phyloP scores from a whole-genome alignment of 78 protist genomes.

The Planoprotostelium fungivorum region DNA sequence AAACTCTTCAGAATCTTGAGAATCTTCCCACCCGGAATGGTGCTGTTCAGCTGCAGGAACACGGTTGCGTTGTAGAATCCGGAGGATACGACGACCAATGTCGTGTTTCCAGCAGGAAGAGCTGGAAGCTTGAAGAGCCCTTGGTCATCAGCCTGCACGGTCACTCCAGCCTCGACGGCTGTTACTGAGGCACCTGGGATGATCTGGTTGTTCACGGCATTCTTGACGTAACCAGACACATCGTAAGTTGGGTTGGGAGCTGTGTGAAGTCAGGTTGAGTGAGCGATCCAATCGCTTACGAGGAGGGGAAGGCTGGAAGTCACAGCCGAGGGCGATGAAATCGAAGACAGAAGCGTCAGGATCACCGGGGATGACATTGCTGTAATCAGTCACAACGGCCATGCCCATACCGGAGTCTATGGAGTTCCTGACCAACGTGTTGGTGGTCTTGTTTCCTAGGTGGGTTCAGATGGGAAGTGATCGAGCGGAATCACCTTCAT shows the following conservation, averaged over 20 bases:
- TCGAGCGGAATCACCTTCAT: background rate
- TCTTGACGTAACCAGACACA: background rate
- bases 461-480: background rate
- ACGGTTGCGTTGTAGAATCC: conserved; percentile 1
- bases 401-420: background rate
- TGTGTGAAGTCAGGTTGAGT: background rate
- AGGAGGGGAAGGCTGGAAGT: background rate
- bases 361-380: background rate
- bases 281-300: background rate
- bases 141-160: background rate
- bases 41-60: background rate
- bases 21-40: no score
- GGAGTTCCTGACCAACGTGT: background rate
- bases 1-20: no score
- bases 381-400: background rate
- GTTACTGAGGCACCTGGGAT: background rate
- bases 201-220: background rate
- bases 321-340: background rate
- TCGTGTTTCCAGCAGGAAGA: background rate
- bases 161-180: background rate
- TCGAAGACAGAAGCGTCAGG: background rate
- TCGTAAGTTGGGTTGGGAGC: background rate
- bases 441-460: background rate
- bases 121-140: background rate
- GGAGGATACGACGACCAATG: background rate